These are phyloP conservation scores for Saccharomyces mikatae DNA, from an alignment of 805 yeast genomes.

Conservation along the genomic window DNA sequence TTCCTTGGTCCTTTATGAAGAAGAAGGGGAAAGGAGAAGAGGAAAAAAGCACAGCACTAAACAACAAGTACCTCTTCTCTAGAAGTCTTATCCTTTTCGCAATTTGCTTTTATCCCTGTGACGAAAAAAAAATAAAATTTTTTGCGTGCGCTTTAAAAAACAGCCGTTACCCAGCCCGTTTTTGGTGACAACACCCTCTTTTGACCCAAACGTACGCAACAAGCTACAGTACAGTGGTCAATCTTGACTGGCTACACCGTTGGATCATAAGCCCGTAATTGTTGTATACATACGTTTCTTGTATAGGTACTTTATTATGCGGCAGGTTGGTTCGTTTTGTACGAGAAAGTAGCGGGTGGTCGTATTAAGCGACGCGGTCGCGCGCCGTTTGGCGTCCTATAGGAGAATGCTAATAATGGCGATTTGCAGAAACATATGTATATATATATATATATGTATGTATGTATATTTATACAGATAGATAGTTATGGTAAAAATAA, in stretches of 20 bases:
- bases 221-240: background rate
- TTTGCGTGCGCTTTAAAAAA: background rate
- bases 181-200: background rate
- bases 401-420: background rate
- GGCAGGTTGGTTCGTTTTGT: background rate
- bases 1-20: background rate
- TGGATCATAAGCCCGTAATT: background rate
- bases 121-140: background rate
- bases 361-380: background rate
- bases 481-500: too few species aligned
- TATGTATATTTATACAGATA: background rate
- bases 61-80: background rate
- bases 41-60: background rate
- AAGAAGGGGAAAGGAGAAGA: too few species aligned
- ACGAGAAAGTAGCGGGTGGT: background rate
- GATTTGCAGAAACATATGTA: background rate
- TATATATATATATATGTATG: background rate
- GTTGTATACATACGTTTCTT: background rate
- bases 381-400: background rate
- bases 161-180: background rate
- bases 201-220: background rate
- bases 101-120: background rate
- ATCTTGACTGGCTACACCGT: background rate
- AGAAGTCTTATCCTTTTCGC: background rate
- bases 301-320: background rate